phyloP scores from a whole-genome alignment of 1,284 basidiomycete species.

The Moesziomyces sp. region DNA sequence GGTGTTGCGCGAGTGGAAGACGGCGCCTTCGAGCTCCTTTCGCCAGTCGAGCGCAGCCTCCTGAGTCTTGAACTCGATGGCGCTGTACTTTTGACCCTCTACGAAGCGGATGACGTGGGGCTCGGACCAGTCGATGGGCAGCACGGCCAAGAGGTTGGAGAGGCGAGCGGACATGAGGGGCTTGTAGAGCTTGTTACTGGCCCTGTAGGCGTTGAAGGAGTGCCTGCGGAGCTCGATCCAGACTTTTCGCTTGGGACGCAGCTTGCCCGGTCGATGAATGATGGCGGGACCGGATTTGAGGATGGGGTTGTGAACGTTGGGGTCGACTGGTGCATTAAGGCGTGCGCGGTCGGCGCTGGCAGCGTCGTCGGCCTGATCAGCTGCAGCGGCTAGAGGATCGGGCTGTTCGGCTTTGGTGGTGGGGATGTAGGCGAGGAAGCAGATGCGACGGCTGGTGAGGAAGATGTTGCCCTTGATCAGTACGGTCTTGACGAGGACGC shows the following conservation, averaged over 20 bases:
- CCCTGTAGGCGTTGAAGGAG: conserved; percentile 54
- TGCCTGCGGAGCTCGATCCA: conserved; percentile 56
- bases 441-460: conserved; percentile 57
- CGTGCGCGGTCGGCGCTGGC: neutral
- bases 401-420: conserved; percentile 4
- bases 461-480: conserved; percentile 56
- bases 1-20: conserved; percentile 47
- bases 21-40: conserved; percentile 52
- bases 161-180: conserved; percentile 52
- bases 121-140: conserved; percentile 47
- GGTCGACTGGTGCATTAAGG: conserved; percentile 18
- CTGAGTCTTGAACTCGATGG: conserved; percentile 60
- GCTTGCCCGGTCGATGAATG: conserved; percentile 48
- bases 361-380: neutral
- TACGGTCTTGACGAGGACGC: conserved; percentile 54
- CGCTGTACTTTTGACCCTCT: conserved; percentile 31
- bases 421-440: conserved; percentile 59
- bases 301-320: conserved; percentile 41
- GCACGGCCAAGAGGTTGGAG: conserved; percentile 44
- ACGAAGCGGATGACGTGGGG: conserved; percentile 50
- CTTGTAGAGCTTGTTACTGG: conserved; percentile 58
- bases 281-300: conserved; percentile 53
- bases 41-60: conserved; percentile 56
- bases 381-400: no score
- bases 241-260: conserved; percentile 48